Conservation (phyloP, 1,284 basidiomycete genomes). For the Omphalotus olearius region DNA sequence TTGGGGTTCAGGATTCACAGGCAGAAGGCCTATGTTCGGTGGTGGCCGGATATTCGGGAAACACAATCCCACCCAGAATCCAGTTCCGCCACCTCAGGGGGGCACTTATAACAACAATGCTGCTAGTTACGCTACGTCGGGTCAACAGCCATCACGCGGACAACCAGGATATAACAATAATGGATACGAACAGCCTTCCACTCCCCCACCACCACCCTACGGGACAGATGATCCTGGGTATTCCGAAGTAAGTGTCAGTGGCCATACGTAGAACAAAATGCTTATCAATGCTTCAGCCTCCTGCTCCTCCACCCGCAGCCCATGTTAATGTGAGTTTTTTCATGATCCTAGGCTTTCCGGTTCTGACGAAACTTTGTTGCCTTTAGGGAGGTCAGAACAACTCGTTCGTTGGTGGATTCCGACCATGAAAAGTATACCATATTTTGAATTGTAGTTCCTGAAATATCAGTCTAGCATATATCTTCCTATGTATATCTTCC, state of each 20-base stretch:
- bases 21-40: conserved; percentile 6
- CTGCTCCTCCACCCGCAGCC: conserved; percentile 11
- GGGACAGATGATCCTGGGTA: conserved; percentile 4
- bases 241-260: conserved; percentile 3
- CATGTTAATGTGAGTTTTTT: conserved; percentile 5
- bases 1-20: background rate
- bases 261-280: no score
- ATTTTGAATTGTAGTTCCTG: background rate
- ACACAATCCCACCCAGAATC: background rate
- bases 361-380: background rate
- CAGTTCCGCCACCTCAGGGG: background rate
- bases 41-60: conserved; percentile 2
- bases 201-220: conserved; percentile 4
- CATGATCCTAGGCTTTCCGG: background rate
- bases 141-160: background rate
- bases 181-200: background rate
- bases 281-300: background rate
- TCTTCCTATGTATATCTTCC: no score
- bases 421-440: background rate
- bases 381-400: conserved; percentile 4
- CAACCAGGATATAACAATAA: background rate
- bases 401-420: conserved; percentile 11
- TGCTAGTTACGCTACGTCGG: background rate
- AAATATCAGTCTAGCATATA: no score
- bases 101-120: background rate